A percentile compares a stretch with the other conserved stretches of the same genome.
phyloP scores from a whole-genome alignment of 495 filamentous ascomycete species.

The Mycothermus thermophilus region DNA sequence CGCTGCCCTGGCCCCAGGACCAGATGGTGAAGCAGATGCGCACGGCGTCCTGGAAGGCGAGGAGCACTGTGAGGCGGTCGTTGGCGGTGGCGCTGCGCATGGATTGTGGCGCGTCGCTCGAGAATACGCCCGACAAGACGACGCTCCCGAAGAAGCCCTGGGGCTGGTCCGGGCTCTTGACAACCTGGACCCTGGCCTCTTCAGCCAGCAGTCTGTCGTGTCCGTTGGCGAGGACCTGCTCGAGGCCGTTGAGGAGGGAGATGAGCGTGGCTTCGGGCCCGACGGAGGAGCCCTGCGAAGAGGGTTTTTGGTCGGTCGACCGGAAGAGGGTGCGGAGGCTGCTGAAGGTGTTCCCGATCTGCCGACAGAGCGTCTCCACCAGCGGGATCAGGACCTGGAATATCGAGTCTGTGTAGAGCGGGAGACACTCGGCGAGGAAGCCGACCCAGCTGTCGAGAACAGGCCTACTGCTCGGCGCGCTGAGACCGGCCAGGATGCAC shows the following conservation, averaged over 20 bases:
- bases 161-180: conserved; percentile 70
- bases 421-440: conserved; percentile 73
- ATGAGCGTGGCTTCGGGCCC: conserved; percentile 58
- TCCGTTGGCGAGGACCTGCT: conserved; percentile 74
- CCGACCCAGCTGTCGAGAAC: conserved; percentile 83
- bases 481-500: conserved; percentile 70
- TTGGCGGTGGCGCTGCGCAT: conserved; percentile 71
- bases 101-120: conserved; percentile 55
- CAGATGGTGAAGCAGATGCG: conserved; percentile 85
- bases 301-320: conserved; percentile 18
- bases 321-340: conserved; percentile 45
- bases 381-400: conserved; percentile 84
- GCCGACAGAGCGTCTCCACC: conserved; percentile 72
- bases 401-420: conserved; percentile 64
- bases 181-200: conserved; percentile 49
- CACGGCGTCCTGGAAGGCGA: conserved; percentile 95
- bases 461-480: conserved; percentile 55
- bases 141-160: conserved; percentile 95
- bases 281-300: conserved; percentile 7
- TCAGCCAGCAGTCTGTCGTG: conserved; percentile 72
- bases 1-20: conserved; percentile 70
- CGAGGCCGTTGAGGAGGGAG: conserved; percentile 71
- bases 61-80: conserved; percentile 76
- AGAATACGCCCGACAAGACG: conserved; percentile 86
- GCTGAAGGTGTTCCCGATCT: conserved; percentile 57